These are phyloP conservation scores for Jamesozyma jinghongensis DNA, from an alignment of 805 yeast species.

Conservation along the genomic window DNA sequence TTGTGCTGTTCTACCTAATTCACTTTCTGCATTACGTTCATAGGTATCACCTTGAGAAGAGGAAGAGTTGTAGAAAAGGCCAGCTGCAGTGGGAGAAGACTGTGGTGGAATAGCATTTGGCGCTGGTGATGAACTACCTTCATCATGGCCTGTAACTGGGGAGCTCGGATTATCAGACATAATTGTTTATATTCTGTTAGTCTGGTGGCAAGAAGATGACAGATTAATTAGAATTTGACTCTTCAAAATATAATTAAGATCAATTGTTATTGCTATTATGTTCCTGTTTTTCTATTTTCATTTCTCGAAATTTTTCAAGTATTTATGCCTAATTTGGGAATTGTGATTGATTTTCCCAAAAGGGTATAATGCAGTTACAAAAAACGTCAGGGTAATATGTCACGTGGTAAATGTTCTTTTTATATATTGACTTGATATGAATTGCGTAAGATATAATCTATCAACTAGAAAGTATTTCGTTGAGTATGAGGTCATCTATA, in stretches of 20 bases:
- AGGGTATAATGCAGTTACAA: not conserved
- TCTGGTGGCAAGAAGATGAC: too few relatives aligned
- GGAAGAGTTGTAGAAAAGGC: constrained; percentile 27
- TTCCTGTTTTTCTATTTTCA: not conserved
- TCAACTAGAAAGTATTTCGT: too few relatives aligned
- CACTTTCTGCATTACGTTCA: constrained; percentile 15
- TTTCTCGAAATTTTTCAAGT: not conserved
- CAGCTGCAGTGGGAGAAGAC: constrained; percentile 31
- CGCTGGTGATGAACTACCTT: constrained; percentile 29
- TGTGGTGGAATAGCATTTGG: constrained; percentile 29
- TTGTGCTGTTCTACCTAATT: constrained; percentile 10
- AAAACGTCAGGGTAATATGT: too few relatives aligned
- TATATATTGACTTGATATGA: too few relatives aligned
- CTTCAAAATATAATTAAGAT: too few relatives aligned
- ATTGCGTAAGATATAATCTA: too few relatives aligned
- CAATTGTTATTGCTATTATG: not conserved
- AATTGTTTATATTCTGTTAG: not conserved
- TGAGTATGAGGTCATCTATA: not conserved
- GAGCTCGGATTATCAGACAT: constrained; percentile 32
- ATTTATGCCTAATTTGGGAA: constrained; percentile 1
- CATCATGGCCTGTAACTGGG: constrained; percentile 27
- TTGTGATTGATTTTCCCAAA: constrained; percentile 3
- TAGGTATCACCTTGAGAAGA: constrained; percentile 27
- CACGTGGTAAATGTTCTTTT: too few relatives aligned
- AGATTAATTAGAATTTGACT: too few relatives aligned